Base-by-base conservation (phyloP, 257 asterid genomes). In the Knoxia roxburghii region DNA sequence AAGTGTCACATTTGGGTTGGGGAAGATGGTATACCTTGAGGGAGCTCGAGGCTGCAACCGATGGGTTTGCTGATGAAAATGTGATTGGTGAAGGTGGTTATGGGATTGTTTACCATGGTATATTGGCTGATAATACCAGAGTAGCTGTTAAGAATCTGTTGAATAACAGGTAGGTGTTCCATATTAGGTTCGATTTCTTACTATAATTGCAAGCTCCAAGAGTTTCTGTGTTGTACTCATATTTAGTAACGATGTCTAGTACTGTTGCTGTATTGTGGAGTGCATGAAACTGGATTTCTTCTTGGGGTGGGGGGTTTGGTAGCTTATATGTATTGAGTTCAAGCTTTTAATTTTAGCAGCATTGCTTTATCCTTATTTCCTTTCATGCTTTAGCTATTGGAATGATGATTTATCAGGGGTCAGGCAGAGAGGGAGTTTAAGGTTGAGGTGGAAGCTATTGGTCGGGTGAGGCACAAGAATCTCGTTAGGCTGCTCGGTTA, bases 11-110 rank as follows among this genome's bases (percentile, higher is more conserved):
- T 80, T 76, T 93, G 82, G 98, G 98, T 24, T 93, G 98, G 98
- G 98, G 98, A 72, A 81, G 96, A 62, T 93, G 96, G 97, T 93
- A 93, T 75, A 93, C 97, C 24, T 76, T 93, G 79, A 83, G 98
- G 79, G 98, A 93, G 82, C 98, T 93, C 1, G 98, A 91, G 83
- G 95, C 88, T 2, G 96, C 96, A n/a, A 89, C 95, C 7, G 84
- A 91, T 83, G 93, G 95, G 18, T 85, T 91, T 75, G 75, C 94
- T 2, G 90, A 85, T 67, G 98, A 87, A 85, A 91, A 87, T 79
- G 96, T 91, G 67, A 91, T 91, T 4, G 98, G 98, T 61, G 95
- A 91, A 83, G 98, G 98, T 65, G 98, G 98, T 40, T 93, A 93
- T 27, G 97, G 98, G 40, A 93, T 93, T 65, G 98, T 93, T 40